A percentile compares a stretch with the other conserved stretches of the same genome.
These are phyloP conservation scores for Paratinospora sagittata DNA, from an alignment of 164 flowering plant species.

Conservation along the genomic window DNA sequence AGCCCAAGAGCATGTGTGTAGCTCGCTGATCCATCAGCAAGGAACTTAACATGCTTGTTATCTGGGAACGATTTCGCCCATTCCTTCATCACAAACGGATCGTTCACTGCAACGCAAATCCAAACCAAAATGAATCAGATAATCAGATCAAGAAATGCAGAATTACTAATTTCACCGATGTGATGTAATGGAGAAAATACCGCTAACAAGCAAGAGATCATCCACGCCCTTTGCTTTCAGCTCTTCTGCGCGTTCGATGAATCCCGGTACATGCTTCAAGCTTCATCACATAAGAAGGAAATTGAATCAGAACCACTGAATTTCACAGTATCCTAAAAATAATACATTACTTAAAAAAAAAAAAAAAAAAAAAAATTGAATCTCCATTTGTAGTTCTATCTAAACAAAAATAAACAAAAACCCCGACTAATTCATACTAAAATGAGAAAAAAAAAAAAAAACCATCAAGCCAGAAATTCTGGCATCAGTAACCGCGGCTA, in stretches of 20 bases:
- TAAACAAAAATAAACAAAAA: background rate
- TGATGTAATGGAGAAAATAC: constrained; percentile 24
- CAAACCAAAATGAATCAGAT: background rate
- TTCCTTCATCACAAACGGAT: constrained; percentile 95
- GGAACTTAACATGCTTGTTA: constrained; percentile 79
- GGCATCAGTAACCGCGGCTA: too few relatives aligned
- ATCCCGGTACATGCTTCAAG: constrained; percentile 53
- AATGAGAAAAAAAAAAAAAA: too few relatives aligned
- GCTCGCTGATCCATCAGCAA: constrained; percentile 75
- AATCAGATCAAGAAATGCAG: background rate
- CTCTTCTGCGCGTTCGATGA: constrained; percentile 66
- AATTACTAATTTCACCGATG: background rate
- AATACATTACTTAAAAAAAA: too few relatives aligned
- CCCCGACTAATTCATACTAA: background rate
- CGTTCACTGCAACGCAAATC: constrained; percentile 59
- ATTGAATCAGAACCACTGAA: background rate
- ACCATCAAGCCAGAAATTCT: too few relatives aligned
- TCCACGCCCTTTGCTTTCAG: constrained; percentile 77
- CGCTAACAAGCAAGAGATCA: constrained; percentile 66
- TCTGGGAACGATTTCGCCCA: constrained; percentile 84
- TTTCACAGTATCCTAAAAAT: too few relatives aligned
- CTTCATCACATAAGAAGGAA: background rate
- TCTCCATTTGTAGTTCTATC: too few relatives aligned
- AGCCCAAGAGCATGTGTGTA: constrained; percentile 84
- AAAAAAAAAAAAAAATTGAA: too few relatives aligned